phyloP scores from a whole-genome alignment of 371 early-diverging fungal species.

The Mortierella sp. region DNA sequence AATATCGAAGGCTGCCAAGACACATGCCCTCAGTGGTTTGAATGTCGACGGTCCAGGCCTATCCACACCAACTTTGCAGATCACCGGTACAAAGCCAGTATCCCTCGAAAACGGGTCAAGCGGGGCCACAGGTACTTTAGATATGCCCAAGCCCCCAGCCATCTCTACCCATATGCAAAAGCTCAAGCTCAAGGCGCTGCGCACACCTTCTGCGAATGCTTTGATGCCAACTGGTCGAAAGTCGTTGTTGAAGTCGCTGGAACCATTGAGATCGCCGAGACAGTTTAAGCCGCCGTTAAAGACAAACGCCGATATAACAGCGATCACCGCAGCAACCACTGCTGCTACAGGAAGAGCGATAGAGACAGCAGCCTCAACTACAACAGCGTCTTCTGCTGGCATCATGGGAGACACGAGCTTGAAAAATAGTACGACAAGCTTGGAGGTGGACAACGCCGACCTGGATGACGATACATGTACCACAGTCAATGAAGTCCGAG shows the following conservation, averaged over 20 bases:
- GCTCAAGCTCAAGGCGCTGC: conserved; percentile 31
- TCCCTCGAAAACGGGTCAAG: neutral
- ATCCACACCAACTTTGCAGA: neutral
- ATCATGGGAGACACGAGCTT: too few species aligned
- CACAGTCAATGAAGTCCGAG: too few species aligned
- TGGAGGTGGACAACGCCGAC: too few species aligned
- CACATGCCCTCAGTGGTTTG: conserved; percentile 21
- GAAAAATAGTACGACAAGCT: too few species aligned
- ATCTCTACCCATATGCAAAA: conserved; percentile 42
- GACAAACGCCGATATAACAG: too few species aligned
- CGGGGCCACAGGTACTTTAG: neutral
- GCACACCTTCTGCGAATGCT: conserved; percentile 1
- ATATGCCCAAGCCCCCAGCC: conserved; percentile 7
- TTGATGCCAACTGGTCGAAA: conserved; percentile 8
- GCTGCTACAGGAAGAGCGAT: neutral
- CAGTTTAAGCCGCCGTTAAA: neutral
- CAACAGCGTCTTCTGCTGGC: too few species aligned
- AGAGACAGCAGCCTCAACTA: too few species aligned
- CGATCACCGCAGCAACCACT: neutral
- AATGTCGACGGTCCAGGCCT: conserved; percentile 14
- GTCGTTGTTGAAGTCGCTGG: conserved; percentile 4
- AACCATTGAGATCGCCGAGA: conserved; percentile 26
- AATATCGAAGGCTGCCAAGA: conserved; percentile 32
- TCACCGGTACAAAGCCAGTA: neutral
- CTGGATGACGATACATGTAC: too few species aligned